These are phyloP conservation scores for Lactarius akahatsu DNA, from an alignment of 768 basidiomycete species.

Conservation along the genomic window DNA sequence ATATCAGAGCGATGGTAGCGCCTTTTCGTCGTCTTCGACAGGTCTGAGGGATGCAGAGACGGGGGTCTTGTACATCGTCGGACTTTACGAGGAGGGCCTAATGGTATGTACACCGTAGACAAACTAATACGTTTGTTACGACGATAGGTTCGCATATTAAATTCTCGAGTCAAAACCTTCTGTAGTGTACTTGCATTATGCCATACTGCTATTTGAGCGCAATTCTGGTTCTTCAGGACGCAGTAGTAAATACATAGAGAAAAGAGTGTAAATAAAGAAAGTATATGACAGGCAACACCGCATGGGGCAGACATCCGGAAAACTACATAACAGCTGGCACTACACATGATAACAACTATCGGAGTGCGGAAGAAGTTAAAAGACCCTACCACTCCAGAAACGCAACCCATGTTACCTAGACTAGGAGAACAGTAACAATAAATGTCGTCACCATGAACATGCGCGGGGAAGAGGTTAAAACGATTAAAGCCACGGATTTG, in stretches of 20 bases:
- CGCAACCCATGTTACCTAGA: constrained; percentile 14
- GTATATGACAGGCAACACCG: constrained; percentile 17
- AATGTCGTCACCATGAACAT: constrained; percentile 15
- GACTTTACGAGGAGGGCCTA: constrained; percentile 57
- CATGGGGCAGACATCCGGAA: constrained; percentile 5
- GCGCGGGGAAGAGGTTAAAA: constrained; percentile 41
- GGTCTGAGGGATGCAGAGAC: constrained; percentile 50
- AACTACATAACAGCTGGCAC: constrained; percentile 14
- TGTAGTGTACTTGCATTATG: constrained; percentile 5
- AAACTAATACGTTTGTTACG: background rate
- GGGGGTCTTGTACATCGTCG: constrained; percentile 52
- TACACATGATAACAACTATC: constrained; percentile 10
- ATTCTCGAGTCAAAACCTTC: background rate
- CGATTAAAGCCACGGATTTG: constrained; percentile 55
- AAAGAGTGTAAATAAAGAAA: constrained; percentile 3
- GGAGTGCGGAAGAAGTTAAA: background rate
- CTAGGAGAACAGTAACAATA: constrained; percentile 10
- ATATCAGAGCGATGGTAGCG: constrained; percentile 73
- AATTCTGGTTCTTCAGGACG: constrained; percentile 5
- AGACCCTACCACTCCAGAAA: constrained; percentile 4
- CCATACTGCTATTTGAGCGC: background rate
- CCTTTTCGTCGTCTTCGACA: constrained; percentile 55
- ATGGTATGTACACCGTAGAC: constrained; percentile 47
- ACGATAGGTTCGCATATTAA: background rate
- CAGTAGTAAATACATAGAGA: constrained; percentile 23